Evolutionary conservation across 116 monocot species (phyloP).

Genomic region (Trichopus zeylanicus): DNA sequence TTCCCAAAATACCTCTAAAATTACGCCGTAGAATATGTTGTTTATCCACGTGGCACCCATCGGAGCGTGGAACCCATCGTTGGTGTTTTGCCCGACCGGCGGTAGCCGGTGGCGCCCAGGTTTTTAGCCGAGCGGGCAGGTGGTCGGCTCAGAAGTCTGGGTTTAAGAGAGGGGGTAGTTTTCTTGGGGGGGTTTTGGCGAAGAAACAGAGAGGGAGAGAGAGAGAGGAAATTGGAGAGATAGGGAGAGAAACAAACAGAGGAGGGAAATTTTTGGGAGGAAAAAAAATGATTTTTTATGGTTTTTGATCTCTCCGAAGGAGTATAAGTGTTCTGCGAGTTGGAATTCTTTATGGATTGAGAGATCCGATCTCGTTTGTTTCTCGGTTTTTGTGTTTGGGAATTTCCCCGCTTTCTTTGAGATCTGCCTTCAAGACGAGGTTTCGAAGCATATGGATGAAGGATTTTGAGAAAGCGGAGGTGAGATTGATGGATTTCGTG

Average conservation of each 20-base stretch:
- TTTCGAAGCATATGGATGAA: neutral
- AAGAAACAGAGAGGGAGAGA: neutral
- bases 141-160: neutral
- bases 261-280: neutral
- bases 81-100: too few species aligned
- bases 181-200: slow-evolving; percentile 2
- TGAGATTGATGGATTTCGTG: slow-evolving; percentile 1
- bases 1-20: too few species aligned
- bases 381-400: neutral
- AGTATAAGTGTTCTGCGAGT: neutral
- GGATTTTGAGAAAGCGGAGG: neutral
- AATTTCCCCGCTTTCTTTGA: neutral
- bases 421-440: neutral
- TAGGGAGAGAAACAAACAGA: neutral
- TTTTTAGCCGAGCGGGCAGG: too few species aligned
- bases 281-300: neutral
- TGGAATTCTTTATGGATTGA: neutral
- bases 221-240: neutral
- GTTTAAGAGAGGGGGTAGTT: neutral
- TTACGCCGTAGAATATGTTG: too few species aligned
- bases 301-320: neutral
- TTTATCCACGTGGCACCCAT: too few species aligned
- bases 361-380: too few species aligned
- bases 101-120: too few species aligned
- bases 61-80: too few species aligned